Conservation (phyloP, 345 rosid genomes). For the Geranium brycei region DNA sequence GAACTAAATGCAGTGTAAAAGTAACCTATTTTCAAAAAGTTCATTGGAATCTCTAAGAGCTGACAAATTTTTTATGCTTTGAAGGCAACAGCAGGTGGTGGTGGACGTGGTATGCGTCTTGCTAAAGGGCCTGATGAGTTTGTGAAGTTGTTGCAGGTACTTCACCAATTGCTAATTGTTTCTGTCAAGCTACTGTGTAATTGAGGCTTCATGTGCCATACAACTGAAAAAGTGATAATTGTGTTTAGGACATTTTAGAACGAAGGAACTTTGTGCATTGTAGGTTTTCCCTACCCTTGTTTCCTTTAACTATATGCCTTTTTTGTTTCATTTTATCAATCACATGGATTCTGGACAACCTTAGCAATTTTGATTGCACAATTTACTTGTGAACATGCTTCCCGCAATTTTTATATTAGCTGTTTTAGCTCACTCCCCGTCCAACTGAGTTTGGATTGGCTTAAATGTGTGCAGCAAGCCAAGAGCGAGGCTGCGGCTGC, state of each 20-base stretch:
- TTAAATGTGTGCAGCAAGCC: constrained; percentile 59
- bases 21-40: no score
- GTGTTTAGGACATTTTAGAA: no score
- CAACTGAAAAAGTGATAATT: no score
- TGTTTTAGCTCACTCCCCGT: not conserved
- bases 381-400: not conserved
- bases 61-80: constrained; percentile 9
- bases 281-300: no score
- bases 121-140: constrained; percentile 90
- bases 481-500: constrained; percentile 99
- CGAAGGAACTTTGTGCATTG: no score
- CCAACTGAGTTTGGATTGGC: constrained; percentile 11
- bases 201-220: not conserved
- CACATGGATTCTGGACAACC: no score
- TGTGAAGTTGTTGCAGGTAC: constrained; percentile 90
- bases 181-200: not conserved
- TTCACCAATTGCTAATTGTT: constrained; percentile 5
- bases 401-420: not conserved
- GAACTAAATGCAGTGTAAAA: no score
- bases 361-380: not conserved
- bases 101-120: constrained; percentile 99
- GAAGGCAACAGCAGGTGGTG: constrained; percentile 99
- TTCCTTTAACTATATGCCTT: no score
- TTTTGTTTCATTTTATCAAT: no score
- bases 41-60: no score